These are phyloP conservation scores for Magnolia kwangsiensis DNA, from an alignment of 164 flowering plant genomes.

Conservation along the genomic window DNA sequence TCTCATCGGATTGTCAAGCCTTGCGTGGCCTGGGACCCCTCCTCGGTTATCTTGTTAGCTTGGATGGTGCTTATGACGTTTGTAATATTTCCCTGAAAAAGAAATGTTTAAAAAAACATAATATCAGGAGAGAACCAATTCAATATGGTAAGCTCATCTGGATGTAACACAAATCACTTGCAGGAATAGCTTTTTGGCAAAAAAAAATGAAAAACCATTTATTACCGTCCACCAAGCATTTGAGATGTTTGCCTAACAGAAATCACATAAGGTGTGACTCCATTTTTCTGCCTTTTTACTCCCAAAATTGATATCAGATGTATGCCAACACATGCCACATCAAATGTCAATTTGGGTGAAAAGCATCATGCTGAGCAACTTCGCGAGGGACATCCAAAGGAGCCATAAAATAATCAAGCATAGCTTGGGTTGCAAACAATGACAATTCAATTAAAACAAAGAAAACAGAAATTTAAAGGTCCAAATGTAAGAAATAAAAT, in stretches of 20 bases:
- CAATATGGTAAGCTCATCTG: no score
- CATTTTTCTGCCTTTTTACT: not conserved
- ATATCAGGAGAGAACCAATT: not conserved
- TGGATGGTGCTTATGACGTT: constrained; percentile 68
- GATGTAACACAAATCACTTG: no score
- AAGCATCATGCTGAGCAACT: no score
- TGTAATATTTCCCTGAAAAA: constrained; percentile 61
- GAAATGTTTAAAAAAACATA: not conserved
- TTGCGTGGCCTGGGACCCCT: constrained; percentile 54
- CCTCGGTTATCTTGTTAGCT: constrained; percentile 69
- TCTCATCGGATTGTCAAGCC: constrained; percentile 50
- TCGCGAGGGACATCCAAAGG: not conserved
- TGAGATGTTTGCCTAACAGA: no score
- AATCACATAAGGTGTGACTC: not conserved
- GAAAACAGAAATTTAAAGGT: not conserved
- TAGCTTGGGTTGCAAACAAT: no score
- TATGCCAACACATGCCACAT: no score
- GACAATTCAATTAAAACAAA: not conserved
- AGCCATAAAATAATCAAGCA: no score
- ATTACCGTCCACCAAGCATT: no score
- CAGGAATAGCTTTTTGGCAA: no score
- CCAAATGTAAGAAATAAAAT: not conserved
- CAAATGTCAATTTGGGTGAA: no score
- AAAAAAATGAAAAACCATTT: no score
- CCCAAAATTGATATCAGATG: not conserved